Base-by-base conservation (phyloP, 108 stramenopile species). In the Cyclostephanos invisitatus region DNA sequence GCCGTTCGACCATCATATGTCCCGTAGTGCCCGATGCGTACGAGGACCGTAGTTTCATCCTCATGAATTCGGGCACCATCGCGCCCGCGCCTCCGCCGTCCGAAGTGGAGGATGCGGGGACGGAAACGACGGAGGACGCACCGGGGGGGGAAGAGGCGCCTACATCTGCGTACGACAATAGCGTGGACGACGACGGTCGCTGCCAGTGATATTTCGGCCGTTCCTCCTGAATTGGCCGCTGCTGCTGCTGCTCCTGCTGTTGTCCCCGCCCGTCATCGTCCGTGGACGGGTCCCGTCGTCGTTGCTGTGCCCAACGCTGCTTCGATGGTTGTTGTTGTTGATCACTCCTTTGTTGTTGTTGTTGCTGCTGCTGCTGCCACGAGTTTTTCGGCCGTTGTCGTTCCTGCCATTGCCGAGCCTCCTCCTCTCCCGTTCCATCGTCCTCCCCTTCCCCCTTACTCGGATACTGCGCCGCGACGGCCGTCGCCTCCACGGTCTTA, bases 1-100 rank as follows among this genome's bases (percentile, higher is more conserved):
- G 22, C 21, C 21, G 21, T 2, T 20, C n/a, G 5, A 17, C 42
- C 2, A 12, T 48, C 1, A 35, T 12, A 51, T n/a, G n/a, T n/a
- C n/a, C n/a, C n/a, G 17, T 10, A 2, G n/a, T 42, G 12, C 27
- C 14, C 4, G 60, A 50, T 3, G n/a, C n/a, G 0, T 24, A 2
- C 5, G 64, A 58, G 17, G 61, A 38, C 28, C 64, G 63, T 46
- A 73, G 47, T 50, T 50, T 54, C 63, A 56, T 73, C 63, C 64
- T 73, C 72, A 73, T 64, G 55, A 73, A 73, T 62, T 73, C 72
- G 10, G 72, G 72, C 4, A 73, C 54, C n/a, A n/a, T n/a, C n/a
- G n/a, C n/a, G n/a, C n/a, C n/a, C n/a, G n/a, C n/a, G n/a, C n/a
- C n/a, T n/a, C n/a, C n/a, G n/a, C n/a, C n/a, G n/a, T n/a, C n/a